Evolutionary conservation across 1,139 yeast species (phyloP), one percentile per base, ranked within the genome.

Genomic region (Debaryomyces sp.): DNA sequence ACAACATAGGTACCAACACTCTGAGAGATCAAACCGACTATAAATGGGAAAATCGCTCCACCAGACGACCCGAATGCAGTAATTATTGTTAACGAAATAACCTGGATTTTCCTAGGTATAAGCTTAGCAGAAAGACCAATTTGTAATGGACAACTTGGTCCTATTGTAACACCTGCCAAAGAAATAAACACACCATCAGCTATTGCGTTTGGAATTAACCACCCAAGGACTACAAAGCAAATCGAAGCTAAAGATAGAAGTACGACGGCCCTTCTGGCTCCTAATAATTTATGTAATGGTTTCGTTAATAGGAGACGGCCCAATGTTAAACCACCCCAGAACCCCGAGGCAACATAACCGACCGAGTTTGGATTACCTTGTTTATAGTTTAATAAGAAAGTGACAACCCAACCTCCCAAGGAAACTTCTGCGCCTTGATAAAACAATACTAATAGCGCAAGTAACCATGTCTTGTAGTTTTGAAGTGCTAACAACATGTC

Each of bases 361-460:
- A 78, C 76, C 4, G 77, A 64, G 0, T 60, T 53, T 15, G 17
- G 17, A 45, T 69, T 63, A 1, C 84, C 87, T 41, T 72, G 68
- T 41, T 89, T 72, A 55, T 81, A 81, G 44, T 78, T 80, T 41
- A 82, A 73, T 57, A 85, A 70, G 55, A 75, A 85, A 0, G 90
- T 82, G 34, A 84, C 86, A 32, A 82, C 76, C 90, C 90, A 86
- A 27, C 89, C 89, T 17, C 87, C 89, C 56, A 84, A 63, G 0
- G 87, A 70, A 5, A 85, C 89, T 60, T 86, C 91, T 2, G 81
- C 76, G 3, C 91, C 92, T 57, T 84, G 87, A 56, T 86, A 86
- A 55, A 79, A 78, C 45, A 85, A 74, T 6, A 83, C 76, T 52
- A 80, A 78, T 43, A 78, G 56, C 1, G 87, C 75, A 39, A 78